Percentiles rank a stretch among this genome's conserved stretches.
Evolutionary conservation across 2,329 filamentous ascomycete genomes (phyloP).

Genomic region (Colletotrichum tamarilloi): DNA sequence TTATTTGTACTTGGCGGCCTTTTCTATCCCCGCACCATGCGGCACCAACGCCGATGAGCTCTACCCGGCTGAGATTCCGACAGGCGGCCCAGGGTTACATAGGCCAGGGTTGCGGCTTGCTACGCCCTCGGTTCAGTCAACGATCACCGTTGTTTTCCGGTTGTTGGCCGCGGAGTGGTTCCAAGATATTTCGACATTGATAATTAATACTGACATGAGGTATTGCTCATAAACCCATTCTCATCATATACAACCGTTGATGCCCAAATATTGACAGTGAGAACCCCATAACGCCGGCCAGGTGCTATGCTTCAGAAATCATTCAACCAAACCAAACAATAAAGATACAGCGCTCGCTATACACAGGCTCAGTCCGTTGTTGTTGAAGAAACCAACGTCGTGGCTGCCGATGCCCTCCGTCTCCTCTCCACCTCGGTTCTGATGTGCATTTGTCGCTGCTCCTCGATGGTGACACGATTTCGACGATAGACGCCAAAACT

Average conservation of each 20-base stretch:
- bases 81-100: neutral
- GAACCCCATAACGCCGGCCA: neutral
- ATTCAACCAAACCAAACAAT: neutral
- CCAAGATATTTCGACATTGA: neutral
- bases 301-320: neutral
- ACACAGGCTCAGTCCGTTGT: conserved; percentile 9
- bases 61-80: neutral
- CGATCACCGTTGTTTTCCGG: neutral
- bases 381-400: conserved; percentile 27
- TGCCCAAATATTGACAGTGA: neutral
- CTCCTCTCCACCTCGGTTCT: conserved; percentile 19
- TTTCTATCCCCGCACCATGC: conserved; percentile 5
- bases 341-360: neutral
- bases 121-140: neutral
- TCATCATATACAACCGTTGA: neutral
- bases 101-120: neutral
- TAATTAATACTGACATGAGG: neutral
- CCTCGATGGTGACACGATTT: conserved; percentile 42
- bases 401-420: conserved; percentile 24
- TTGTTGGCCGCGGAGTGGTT: neutral
- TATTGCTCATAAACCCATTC: neutral
- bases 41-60: neutral
- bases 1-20: conserved; percentile 5
- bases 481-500: conserved; percentile 53
- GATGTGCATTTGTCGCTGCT: conserved; percentile 38